Evolutionary conservation across 2,329 filamentous ascomycete species (phyloP), one percentile per base, ranked within the genome.

Genomic region (Penicillium sp.): DNA sequence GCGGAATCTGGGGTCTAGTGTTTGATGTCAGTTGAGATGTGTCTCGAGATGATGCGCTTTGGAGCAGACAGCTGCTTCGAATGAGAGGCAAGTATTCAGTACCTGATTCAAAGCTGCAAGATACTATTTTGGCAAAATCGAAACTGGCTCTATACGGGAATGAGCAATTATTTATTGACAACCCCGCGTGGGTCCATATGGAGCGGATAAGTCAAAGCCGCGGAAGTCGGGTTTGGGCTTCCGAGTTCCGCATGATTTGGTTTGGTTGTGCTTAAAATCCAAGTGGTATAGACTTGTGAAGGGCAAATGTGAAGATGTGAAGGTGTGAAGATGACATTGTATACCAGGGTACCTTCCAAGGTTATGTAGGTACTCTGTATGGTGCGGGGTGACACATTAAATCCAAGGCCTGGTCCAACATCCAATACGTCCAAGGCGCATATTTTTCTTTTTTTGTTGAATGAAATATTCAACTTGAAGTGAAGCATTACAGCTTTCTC

Each of bases 141-240:
- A n/a, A 15, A 28, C 31, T 31, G 10, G 21, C 10, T 24, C 6
- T 29, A 31, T 13, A 45, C 10, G 34, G 45, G 39, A 42, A 33
- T 15, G 13, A 26, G 43, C 21, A 45, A 24, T 19, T 55, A 58
- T 54, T 58, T 59, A 57, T 52, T 29, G 33, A 32, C 34, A 43
- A 56, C 56, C 58, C 57, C 58, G 54, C 59, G 56, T 47, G 53
- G 43, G 49, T 52, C 52, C 28, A 19, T 49, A 58, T 39, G 41
- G 52, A 34, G 51, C 52, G 51, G 54, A 52, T 51, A n/a, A 37
- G 37, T 31, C 40, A 39, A 47, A 48, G 46, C 51, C 49, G 53
- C 53, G 55, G 55, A 32, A 47, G 42, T 52, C 48, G 50, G 48
- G 24, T 46, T 35, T 31, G 32, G 38, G 17, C 17, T 43, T 42